These are phyloP conservation scores for Phytophthora podocarpi DNA, from an alignment of 352 stramenopile species.

Conservation along the genomic window DNA sequence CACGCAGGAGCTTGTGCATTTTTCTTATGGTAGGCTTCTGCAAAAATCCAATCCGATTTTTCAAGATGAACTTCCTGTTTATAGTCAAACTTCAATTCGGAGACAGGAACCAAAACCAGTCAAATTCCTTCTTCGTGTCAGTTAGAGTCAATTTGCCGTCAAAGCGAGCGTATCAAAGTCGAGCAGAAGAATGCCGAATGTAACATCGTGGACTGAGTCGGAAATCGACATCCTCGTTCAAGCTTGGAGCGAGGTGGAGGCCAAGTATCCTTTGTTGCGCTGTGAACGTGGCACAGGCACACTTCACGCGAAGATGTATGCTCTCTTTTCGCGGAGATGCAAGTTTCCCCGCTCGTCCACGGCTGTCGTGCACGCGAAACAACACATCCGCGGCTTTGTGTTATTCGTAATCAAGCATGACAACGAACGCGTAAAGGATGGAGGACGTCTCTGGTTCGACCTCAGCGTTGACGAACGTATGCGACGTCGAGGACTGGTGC, in stretches of 20 bases:
- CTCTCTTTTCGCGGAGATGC: conserved; percentile 7
- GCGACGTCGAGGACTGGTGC: neutral
- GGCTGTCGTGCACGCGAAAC: conserved; percentile 8
- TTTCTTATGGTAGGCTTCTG: no score
- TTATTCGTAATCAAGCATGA: conserved; percentile 25
- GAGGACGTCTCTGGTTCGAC: conserved; percentile 23
- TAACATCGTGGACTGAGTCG: conserved; percentile 22
- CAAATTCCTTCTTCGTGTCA: no score
- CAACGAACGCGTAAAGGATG: conserved; percentile 18
- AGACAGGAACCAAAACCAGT: no score
- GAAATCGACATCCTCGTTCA: conserved; percentile 25
- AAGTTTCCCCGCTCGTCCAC: conserved; percentile 7
- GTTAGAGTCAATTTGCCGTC: no score
- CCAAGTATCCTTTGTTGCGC: conserved; percentile 11
- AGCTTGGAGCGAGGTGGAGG: conserved; percentile 29
- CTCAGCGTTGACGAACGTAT: conserved; percentile 14
- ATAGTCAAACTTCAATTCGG: no score
- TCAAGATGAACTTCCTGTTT: no score
- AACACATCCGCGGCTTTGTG: conserved; percentile 22
- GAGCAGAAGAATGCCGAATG: conserved; percentile 10
- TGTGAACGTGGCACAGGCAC: conserved; percentile 1
- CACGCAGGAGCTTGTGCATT: no score
- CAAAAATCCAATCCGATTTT: no score
- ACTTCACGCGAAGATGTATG: conserved; percentile 20
- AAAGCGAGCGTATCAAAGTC: no score